Evolutionary conservation across 208 protist genomes (phyloP).

Genomic region (Naegleria fowleri): DNA sequence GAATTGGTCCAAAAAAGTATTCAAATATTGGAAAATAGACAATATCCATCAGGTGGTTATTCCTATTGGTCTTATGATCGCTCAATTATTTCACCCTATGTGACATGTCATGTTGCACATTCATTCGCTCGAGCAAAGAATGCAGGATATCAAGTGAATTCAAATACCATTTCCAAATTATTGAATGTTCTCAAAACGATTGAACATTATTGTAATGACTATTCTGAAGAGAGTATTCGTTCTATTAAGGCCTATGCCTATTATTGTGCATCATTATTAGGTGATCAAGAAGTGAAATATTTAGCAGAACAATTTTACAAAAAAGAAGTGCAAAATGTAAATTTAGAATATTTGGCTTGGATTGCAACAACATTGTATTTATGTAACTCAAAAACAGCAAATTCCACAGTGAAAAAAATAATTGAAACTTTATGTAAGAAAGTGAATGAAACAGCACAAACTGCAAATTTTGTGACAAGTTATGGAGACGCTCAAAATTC

Average conservation of each 20-base stretch:
- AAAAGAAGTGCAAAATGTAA: neutral
- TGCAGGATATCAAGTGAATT: neutral
- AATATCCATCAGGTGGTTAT: neutral
- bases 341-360: neutral
- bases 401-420: neutral
- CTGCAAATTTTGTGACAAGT: neutral
- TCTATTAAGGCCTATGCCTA: neutral
- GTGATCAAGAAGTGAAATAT: neutral
- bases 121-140: neutral
- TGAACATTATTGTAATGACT: neutral
- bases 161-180: neutral
- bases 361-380: neutral
- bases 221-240: neutral
- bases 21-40: neutral
- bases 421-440: neutral
- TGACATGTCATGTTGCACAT: neutral
- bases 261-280: neutral
- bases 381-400: neutral
- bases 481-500: neutral
- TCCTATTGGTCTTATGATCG: neutral
- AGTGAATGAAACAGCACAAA: constrained; percentile 24
- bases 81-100: neutral
- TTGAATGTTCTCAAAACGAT: neutral
- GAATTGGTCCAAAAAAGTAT: neutral
- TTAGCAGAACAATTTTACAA: neutral